These are phyloP conservation scores for Lichtheimia hyalospora DNA, from an alignment of 371 early-diverging fungal species.

Conservation along the genomic window DNA sequence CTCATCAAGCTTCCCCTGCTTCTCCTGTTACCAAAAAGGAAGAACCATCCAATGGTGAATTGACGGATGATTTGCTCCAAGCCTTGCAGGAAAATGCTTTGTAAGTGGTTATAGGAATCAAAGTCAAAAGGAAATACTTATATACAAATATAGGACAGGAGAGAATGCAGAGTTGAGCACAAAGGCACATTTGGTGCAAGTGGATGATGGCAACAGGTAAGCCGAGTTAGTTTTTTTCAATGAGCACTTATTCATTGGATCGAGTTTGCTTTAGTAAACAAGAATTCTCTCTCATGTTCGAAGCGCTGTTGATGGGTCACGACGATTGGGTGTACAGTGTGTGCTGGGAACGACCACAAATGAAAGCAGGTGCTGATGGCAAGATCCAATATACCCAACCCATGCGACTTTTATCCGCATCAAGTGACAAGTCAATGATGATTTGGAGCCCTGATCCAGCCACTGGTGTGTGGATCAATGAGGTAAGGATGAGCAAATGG, in stretches of 20 bases:
- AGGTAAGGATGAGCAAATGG: constrained; percentile 28
- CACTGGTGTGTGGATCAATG: constrained; percentile 86
- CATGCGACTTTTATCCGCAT: constrained; percentile 80
- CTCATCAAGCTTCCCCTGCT: constrained; percentile 20
- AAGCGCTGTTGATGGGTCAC: constrained; percentile 90
- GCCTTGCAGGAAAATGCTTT: constrained; percentile 52
- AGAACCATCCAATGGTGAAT: constrained; percentile 15
- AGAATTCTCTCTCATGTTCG: constrained; percentile 77
- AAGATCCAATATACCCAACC: constrained; percentile 57
- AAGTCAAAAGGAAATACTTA: background rate
- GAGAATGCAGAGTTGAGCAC: constrained; percentile 71
- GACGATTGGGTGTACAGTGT: constrained; percentile 95
- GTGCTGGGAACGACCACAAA: constrained; percentile 66
- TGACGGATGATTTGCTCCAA: constrained; percentile 51
- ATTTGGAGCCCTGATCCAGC: constrained; percentile 86
- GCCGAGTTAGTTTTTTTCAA: background rate
- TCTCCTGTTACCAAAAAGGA: constrained; percentile 2
- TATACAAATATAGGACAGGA: constrained; percentile 30
- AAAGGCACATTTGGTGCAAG: constrained; percentile 72
- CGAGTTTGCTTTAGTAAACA: constrained; percentile 12
- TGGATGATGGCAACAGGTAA: constrained; percentile 22
- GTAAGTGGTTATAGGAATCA: constrained; percentile 27
- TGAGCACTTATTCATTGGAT: constrained; percentile 10
- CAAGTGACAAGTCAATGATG: constrained; percentile 92
- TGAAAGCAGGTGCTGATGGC: constrained; percentile 11